Conservation (phyloP, 106 monocot species). For the Vanilla planifolia region DNA sequence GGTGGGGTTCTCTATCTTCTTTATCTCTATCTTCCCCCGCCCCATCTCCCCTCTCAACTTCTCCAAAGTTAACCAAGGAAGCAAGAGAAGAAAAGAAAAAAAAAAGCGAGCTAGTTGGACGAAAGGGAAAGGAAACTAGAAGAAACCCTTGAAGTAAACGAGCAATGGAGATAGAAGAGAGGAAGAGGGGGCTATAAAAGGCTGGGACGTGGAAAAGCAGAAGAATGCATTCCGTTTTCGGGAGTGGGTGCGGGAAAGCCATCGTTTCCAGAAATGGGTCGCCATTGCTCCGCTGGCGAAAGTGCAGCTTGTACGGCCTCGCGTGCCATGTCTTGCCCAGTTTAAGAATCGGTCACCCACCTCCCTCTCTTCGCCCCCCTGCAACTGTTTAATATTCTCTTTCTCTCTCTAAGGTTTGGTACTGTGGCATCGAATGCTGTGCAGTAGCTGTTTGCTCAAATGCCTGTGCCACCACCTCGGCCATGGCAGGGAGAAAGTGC, state of each 20-base stretch:
- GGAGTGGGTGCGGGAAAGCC: not conserved
- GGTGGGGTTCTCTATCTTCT: conserved; percentile 25
- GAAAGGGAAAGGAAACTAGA: not conserved
- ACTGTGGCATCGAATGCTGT: too few species aligned
- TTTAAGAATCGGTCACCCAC: conserved; percentile 9
- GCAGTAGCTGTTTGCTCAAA: too few species aligned
- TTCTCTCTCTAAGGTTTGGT: conserved; percentile 1
- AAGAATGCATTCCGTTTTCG: conserved; percentile 1
- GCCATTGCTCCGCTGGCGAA: conserved; percentile 1
- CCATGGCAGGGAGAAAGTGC: too few species aligned
- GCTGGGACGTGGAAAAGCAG: not conserved
- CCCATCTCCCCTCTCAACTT: conserved; percentile 9
- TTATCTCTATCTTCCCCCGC: conserved; percentile 27
- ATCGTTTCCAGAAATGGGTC: conserved; percentile 3
- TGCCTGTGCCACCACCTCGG: too few species aligned
- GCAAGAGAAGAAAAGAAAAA: too few species aligned
- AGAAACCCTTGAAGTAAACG: not conserved
- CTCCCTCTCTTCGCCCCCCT: not conserved
- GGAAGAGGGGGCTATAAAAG: not conserved
- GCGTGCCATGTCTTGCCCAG: conserved; percentile 3
- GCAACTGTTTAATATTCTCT: not conserved
- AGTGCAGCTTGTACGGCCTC: conserved; percentile 5
- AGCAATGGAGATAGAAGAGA: not conserved
- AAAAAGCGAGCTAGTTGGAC: not conserved
- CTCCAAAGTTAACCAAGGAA: not conserved